Base-by-base conservation (phyloP, 148 eudicot species). In the Mesembryanthemum crystallinum region DNA sequence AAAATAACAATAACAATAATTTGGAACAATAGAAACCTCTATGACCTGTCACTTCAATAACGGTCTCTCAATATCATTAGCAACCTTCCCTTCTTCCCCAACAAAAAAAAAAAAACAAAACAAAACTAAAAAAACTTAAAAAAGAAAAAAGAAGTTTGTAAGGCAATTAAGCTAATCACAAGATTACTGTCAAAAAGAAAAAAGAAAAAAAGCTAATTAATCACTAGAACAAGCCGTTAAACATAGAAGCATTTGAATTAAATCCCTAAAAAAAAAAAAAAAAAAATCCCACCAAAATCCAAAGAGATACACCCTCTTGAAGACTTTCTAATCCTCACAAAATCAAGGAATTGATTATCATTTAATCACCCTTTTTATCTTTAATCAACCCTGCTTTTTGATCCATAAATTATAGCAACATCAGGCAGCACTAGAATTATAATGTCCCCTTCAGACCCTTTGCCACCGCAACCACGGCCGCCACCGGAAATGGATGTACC, bases 361-460 rank as follows among this genome's bases (percentile, higher is more conserved):
- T 28, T 28, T 14, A 62, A 9, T 62, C 65, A 29, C 37, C 21
- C 20, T 11, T n/a, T 28, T 27, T 1, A 62, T 62, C 30, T 2
- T 17, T 28, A 25, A 28, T 62, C 15, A 62, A 30, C 37, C 12
- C 49, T 45, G 43, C 2, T 62, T 11, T 1, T 24, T 2, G 14
- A 59, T 9, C 4, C 11, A 23, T 7, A 20, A n/a, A 23, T 13
- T 47, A 11, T n/a, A n/a, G n/a, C n/a, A n/a, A n/a, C n/a, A n/a
- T n/a, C n/a, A n/a, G n/a, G n/a, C n/a, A n/a, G n/a, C n/a, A n/a
- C n/a, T n/a, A n/a, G n/a, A n/a, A n/a, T n/a, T n/a, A n/a, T n/a
- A 25, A 71, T 78, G 75, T 70, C 51, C 18, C 57, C 69, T 33
- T 23, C 64, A 51, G 39, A 52, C 51, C 25, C 70, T 11, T 32